phyloP scores from a whole-genome alignment of 2,329 filamentous ascomycete species.

The Pseudogymnoascus sp. region DNA sequence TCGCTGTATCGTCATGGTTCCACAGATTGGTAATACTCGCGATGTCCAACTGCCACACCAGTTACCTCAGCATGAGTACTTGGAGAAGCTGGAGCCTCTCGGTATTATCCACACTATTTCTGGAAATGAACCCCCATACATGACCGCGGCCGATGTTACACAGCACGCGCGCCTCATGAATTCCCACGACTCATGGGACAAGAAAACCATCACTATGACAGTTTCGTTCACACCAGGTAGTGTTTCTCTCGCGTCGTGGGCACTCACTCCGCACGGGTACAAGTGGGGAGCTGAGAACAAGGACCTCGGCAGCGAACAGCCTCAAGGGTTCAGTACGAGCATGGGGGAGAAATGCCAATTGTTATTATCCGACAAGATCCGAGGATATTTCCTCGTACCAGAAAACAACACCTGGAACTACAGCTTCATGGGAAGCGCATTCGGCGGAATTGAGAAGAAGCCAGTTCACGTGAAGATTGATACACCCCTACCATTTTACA shows the following conservation, averaged over 20 bases:
- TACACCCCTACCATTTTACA: constrained; percentile 84
- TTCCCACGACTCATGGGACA: constrained; percentile 69
- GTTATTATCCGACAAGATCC: constrained; percentile 83
- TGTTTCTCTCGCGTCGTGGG: constrained; percentile 90
- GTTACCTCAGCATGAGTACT: constrained; percentile 84
- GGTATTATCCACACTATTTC: constrained; percentile 94
- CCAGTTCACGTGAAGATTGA: constrained; percentile 87
- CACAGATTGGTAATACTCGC: constrained; percentile 87
- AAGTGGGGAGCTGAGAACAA: constrained; percentile 97
- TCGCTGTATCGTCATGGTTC: constrained; percentile 92
- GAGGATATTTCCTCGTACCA: constrained; percentile 92
- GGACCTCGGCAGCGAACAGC: constrained; percentile 85
- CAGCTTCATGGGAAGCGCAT: constrained; percentile 90
- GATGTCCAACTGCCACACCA: constrained; percentile 86
- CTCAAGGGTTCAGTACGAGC: constrained; percentile 80
- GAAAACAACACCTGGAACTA: constrained; percentile 93
- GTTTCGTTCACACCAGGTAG: constrained; percentile 96
- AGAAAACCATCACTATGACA: constrained; percentile 86
- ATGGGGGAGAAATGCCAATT: constrained; percentile 97
- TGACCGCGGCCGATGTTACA: constrained; percentile 91
- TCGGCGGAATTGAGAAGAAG: constrained; percentile 84
- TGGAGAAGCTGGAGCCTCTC: constrained; percentile 78
- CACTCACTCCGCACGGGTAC: constrained; percentile 82
- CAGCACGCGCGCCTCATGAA: constrained; percentile 88
- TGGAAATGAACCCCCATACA: constrained; percentile 91